These are phyloP conservation scores for Phytophthora hybrid DNA, from an alignment of 352 stramenopile genomes.

Conservation along the genomic window DNA sequence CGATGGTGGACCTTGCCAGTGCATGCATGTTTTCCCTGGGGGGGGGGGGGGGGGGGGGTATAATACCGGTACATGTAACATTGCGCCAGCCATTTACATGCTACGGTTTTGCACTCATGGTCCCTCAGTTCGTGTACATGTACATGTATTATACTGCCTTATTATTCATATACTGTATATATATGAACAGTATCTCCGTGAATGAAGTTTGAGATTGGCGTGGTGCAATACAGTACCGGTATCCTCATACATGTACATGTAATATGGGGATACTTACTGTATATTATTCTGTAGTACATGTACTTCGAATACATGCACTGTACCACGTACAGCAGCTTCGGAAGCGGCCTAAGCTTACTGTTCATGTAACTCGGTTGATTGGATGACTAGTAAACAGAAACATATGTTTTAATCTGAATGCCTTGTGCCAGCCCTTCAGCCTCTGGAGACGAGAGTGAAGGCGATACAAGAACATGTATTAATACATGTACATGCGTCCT, in stretches of 20 bases:
- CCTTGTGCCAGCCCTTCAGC: too few species aligned
- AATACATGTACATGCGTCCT: too few species aligned
- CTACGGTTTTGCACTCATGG: conserved; percentile 13
- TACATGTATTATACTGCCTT: conserved; percentile 3
- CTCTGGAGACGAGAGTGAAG: too few species aligned
- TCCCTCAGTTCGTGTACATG: conserved; percentile 1
- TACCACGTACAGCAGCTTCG: not conserved
- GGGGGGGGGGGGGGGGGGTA: too few species aligned
- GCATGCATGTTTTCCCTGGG: not conserved
- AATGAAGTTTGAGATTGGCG: conserved; percentile 24
- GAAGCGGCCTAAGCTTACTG: not conserved
- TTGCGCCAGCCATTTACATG: not conserved
- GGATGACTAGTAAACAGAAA: not conserved
- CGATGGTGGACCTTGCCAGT: not conserved
- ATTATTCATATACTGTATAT: too few species aligned
- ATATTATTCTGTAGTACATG: not conserved
- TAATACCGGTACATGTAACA: not conserved
- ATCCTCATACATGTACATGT: not conserved
- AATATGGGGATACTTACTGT: too few species aligned
- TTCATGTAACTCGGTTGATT: not conserved
- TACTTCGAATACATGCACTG: not conserved
- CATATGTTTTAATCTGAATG: not conserved
- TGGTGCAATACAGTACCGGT: not conserved
- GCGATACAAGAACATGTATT: too few species aligned
- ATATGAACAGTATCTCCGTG: not conserved